Conservation (phyloP, 2,329 filamentous ascomycete species). For the Plenodomus tracheiphilus region DNA sequence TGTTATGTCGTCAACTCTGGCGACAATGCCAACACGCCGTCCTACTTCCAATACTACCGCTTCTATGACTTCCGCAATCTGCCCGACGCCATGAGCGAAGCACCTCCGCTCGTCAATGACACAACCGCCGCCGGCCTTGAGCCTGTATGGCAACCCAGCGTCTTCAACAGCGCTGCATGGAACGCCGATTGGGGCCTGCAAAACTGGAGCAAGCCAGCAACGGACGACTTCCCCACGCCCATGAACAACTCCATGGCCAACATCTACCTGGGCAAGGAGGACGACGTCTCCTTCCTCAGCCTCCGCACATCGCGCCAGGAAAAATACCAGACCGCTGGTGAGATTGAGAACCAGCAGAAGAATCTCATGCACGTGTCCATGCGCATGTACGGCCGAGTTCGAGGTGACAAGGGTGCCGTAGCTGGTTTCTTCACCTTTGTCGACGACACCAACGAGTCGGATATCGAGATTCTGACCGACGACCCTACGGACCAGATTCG, state of each 20-base stretch:
- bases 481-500: conserved; percentile 50
- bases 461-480: conserved; percentile 58
- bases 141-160: conserved; percentile 42
- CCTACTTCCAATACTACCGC: conserved; percentile 56
- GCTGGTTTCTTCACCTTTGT: conserved; percentile 61
- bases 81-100: conserved; percentile 26
- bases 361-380: conserved; percentile 54
- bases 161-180: conserved; percentile 43
- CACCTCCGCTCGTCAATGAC: conserved; percentile 31
- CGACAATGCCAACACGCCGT: conserved; percentile 38
- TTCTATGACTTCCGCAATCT: conserved; percentile 57
- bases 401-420: conserved; percentile 52
- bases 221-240: conserved; percentile 42
- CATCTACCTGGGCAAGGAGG: conserved; percentile 48
- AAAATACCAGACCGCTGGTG: conserved; percentile 52
- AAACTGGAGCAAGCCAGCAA: conserved; percentile 50
- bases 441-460: conserved; percentile 53
- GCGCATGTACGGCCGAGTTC: conserved; percentile 52
- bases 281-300: conserved; percentile 49
- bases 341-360: conserved; percentile 51
- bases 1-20: conserved; percentile 54
- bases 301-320: conserved; percentile 51
- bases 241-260: conserved; percentile 54
- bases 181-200: conserved; percentile 47
- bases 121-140: conserved; percentile 21